Evolutionary conservation across 768 basidiomycete species (phyloP), one percentile per base, ranked within the genome.

Genomic region (Boletus rubescentipes): DNA sequence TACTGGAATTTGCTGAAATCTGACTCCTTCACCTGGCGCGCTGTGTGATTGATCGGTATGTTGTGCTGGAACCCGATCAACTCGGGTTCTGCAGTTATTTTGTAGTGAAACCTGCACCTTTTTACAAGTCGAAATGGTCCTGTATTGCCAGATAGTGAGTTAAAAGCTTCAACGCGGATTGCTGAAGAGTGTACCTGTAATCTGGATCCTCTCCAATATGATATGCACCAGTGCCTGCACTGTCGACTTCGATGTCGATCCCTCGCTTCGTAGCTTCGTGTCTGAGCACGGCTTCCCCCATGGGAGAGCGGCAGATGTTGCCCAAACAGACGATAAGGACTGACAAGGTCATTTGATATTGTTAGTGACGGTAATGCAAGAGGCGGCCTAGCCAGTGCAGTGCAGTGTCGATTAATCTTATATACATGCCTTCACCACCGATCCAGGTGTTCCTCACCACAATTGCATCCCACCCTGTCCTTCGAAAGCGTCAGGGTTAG

Each of bases 281-380:
- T 55, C 73, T 77, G 30, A 95, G 77, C 21, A 95, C 89, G 2
- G 92, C 93, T 73, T 94, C 91, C 30, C 92, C 93, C 84, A 96
- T 91, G 0, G 93, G 93, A 21, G 91, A 93, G 32, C 93, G 86
- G 66, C 92, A 92, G 54, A 92, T 91, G 66, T 92, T 92, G 12
- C 89, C 89, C 53, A 91, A 71, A 60, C 91, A 93, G 35, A 92
- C 89, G 55, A 91, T 71, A 45, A 93, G 80, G 30, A 86, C 87
- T 49, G 82, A 80, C 59, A 82, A 61, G 29, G 70, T 49, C 64
- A 72, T 64, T n/a, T 56, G 71, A 21, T 48, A 21, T 29, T 30
- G 54, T 30, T 31, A 40, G 20, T 20, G 29, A 15, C 31, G 18
- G 44, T 12, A 15, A n/a, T 43, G 32, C n/a, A n/a, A n/a, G 26